phyloP scores from a whole-genome alignment of 805 yeast species.

The Torulaspora gathmanii region DNA sequence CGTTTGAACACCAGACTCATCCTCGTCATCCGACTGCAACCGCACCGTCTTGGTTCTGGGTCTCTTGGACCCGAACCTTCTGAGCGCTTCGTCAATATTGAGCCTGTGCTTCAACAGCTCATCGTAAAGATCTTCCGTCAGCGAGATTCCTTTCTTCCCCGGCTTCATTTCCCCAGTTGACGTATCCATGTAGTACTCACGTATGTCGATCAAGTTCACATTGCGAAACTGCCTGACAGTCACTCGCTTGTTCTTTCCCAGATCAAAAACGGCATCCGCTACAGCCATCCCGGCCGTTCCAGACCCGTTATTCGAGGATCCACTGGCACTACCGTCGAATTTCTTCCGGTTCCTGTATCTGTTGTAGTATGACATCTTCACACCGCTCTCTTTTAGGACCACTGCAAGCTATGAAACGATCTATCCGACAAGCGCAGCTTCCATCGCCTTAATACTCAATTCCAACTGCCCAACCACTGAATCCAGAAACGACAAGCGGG shows the following conservation, averaged over 20 bases:
- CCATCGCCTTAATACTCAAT: slow-evolving; percentile 1
- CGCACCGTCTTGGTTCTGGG: slow-evolving; percentile 32
- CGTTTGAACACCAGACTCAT: slow-evolving; percentile 13
- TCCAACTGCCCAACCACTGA: not conserved
- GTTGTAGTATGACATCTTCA: slow-evolving; percentile 32
- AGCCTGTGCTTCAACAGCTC: slow-evolving; percentile 34
- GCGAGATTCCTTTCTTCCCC: slow-evolving; percentile 59
- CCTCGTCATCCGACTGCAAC: slow-evolving; percentile 31
- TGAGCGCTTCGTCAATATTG: slow-evolving; percentile 37
- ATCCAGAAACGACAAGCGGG: not conserved
- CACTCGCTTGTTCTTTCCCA: slow-evolving; percentile 61
- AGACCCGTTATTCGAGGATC: slow-evolving; percentile 7
- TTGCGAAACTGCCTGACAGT: slow-evolving; percentile 70
- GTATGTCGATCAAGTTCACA: slow-evolving; percentile 65
- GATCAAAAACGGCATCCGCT: slow-evolving; percentile 36
- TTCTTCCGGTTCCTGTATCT: slow-evolving; percentile 28
- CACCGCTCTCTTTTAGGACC: not conserved
- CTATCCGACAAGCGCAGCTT: not conserved
- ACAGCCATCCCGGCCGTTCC: slow-evolving; percentile 16
- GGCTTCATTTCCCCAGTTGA: slow-evolving; percentile 62
- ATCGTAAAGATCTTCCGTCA: slow-evolving; percentile 38
- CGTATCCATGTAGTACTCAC: slow-evolving; percentile 71
- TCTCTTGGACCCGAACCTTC: slow-evolving; percentile 36
- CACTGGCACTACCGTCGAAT: slow-evolving; percentile 10
- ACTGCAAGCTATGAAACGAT: not conserved